Conservation (phyloP, 2,329 filamentous ascomycete genomes). For the Sporothrix dimorphospora region DNA sequence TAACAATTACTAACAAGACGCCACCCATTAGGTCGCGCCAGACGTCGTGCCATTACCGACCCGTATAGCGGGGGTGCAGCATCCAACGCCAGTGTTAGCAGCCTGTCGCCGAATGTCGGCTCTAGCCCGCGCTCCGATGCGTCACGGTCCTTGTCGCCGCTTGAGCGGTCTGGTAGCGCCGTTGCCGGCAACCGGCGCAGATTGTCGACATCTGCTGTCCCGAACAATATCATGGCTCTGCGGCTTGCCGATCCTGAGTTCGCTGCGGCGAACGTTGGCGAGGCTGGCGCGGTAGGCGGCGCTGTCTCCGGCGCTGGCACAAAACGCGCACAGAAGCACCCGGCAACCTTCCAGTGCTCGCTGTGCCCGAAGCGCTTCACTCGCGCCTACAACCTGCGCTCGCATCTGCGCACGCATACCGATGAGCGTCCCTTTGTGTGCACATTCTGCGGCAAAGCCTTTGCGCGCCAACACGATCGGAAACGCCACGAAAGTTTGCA, state of each 20-base stretch:
- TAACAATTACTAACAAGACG: conserved; percentile 17
- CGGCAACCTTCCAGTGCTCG: conserved; percentile 92
- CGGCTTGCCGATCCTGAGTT: conserved; percentile 88
- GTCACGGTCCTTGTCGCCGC: conserved; percentile 61
- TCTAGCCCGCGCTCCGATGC: conserved; percentile 53
- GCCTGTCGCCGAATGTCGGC: conserved; percentile 55
- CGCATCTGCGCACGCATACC: conserved; percentile 92
- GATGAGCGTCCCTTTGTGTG: conserved; percentile 97
- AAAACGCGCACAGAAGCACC: conserved; percentile 95
- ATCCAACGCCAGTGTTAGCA: conserved; percentile 44
- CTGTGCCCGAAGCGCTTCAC: conserved; percentile 96
- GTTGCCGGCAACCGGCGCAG: conserved; percentile 55
- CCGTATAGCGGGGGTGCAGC: conserved; percentile 57
- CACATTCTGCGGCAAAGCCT: conserved; percentile 94
- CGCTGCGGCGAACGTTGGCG: conserved; percentile 67
- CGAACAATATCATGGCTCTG: conserved; percentile 74
- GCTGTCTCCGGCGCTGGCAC: conserved; percentile 58
- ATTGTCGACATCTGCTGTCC: conserved; percentile 66
- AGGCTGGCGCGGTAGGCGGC: conserved; percentile 56
- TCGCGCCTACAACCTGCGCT: conserved; percentile 92
- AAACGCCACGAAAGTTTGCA: conserved; percentile 97
- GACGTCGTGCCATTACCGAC: conserved; percentile 62
- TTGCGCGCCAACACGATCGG: conserved; percentile 94
- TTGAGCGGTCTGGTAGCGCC: conserved; percentile 56
- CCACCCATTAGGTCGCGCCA: conserved; percentile 48